These are phyloP conservation scores for Cunninghamia lanceolata DNA, from an alignment of 75 land plant genomes.

Conservation along the genomic window DNA sequence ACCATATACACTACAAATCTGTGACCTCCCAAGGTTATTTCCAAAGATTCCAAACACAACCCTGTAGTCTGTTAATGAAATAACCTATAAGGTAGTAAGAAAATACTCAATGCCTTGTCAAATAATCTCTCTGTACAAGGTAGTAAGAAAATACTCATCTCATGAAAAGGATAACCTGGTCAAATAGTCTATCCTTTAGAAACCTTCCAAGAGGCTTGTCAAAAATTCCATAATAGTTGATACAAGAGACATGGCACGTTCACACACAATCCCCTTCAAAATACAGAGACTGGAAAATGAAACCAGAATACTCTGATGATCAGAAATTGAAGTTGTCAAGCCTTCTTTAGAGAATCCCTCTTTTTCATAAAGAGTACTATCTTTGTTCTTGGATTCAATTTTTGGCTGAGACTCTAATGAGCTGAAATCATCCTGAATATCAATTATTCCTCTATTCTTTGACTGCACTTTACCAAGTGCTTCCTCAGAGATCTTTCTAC, in stretches of 20 bases:
- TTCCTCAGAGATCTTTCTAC: background rate
- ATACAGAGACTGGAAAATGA: slow-evolving; percentile 62
- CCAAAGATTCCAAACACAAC: background rate
- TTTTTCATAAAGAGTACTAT: background rate
- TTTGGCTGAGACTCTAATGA: background rate
- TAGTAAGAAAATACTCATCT: background rate
- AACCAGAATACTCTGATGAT: slow-evolving; percentile 81
- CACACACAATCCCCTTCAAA: background rate
- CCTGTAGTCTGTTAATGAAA: background rate
- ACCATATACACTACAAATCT: background rate
- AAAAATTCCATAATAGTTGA: slow-evolving; percentile 29
- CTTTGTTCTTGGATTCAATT: background rate
- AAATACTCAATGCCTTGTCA: slow-evolving; percentile 42
- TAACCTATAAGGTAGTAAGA: background rate
- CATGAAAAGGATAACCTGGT: slow-evolving; percentile 26
- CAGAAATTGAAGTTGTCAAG: slow-evolving; percentile 5
- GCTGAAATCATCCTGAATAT: background rate
- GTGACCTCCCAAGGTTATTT: background rate
- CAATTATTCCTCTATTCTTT: slow-evolving; percentile 8
- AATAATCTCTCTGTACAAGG: slow-evolving; percentile 33
- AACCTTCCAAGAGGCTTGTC: too few relatives aligned
- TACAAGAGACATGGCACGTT: slow-evolving; percentile 39
- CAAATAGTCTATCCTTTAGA: too few relatives aligned
- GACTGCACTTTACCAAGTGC: background rate
- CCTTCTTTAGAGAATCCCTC: slow-evolving; percentile 9